Percentiles rank a stretch among this genome's conserved stretches.
phyloP scores from a whole-genome alignment of 2,329 filamentous ascomycete genomes.

The Phoma sp. region DNA sequence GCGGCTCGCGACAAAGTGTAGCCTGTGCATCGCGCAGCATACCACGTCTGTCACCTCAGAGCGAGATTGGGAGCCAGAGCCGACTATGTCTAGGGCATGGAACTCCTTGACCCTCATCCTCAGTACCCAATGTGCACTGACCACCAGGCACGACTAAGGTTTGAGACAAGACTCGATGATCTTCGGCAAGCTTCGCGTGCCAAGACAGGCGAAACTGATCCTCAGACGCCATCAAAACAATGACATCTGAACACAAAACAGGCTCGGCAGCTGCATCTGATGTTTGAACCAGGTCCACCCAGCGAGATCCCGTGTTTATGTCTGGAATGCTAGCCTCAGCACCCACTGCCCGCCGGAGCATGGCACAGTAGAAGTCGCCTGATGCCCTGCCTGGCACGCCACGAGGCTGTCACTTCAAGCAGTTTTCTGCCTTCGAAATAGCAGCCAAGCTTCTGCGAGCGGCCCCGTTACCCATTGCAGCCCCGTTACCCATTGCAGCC shows the following conservation, averaged over 20 bases:
- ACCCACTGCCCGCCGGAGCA: constrained; percentile 4
- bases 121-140: constrained; percentile 5
- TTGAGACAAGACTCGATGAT: constrained; percentile 30
- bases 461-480: constrained; percentile 16
- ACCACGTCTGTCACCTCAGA: not conserved
- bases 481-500: constrained; percentile 15
- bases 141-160: constrained; percentile 15
- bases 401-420: constrained; percentile 24
- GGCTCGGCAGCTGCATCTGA: constrained; percentile 3
- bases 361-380: constrained; percentile 11
- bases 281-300: constrained; percentile 12
- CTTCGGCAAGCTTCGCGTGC: constrained; percentile 32
- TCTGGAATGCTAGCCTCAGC: constrained; percentile 17
- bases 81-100: not conserved
- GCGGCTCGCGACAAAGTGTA: not conserved
- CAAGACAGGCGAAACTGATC: constrained; percentile 41
- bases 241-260: constrained; percentile 36
- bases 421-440: constrained; percentile 20
- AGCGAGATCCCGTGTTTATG: constrained; percentile 15
- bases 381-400: constrained; percentile 24
- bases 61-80: not conserved
- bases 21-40: not conserved
- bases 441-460: constrained; percentile 26
- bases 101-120: not conserved
- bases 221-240: constrained; percentile 44